phyloP scores from a whole-genome alignment of 495 filamentous ascomycete species.

The Penicillium coprophilum region DNA sequence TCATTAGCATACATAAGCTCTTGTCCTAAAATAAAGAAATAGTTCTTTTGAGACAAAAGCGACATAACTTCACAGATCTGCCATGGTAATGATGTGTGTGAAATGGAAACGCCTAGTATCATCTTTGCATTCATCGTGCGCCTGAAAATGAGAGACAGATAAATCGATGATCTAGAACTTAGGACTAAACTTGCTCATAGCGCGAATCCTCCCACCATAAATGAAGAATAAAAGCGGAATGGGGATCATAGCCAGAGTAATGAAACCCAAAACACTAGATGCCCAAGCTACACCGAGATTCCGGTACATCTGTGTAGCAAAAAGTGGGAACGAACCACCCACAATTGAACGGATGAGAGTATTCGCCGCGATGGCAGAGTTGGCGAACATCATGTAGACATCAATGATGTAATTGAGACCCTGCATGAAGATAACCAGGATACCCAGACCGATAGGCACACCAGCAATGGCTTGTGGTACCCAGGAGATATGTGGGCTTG shows the following conservation, averaged over 20 bases:
- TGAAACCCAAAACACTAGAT: slow-evolving; percentile 63
- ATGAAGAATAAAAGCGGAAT: slow-evolving; percentile 69
- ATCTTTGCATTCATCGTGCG: not conserved
- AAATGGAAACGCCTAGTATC: not conserved
- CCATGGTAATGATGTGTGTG: not conserved
- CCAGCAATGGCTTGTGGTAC: slow-evolving; percentile 51
- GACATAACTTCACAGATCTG: not conserved
- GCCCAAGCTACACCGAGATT: slow-evolving; percentile 65
- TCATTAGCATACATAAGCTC: not conserved
- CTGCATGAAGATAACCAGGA: slow-evolving; percentile 58
- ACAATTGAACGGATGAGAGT: slow-evolving; percentile 63
- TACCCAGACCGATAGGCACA: slow-evolving; percentile 52
- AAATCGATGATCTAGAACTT: slow-evolving; percentile 31
- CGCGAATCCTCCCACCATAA: slow-evolving; percentile 64
- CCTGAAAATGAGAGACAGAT: not conserved
- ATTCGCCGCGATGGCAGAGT: slow-evolving; percentile 66
- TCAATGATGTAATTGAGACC: slow-evolving; percentile 66
- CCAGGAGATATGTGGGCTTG: slow-evolving; percentile 43
- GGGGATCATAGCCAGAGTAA: slow-evolving; percentile 63
- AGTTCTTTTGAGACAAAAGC: not conserved
- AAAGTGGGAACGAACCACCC: slow-evolving; percentile 66
- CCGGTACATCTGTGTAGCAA: slow-evolving; percentile 61
- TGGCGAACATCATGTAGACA: slow-evolving; percentile 58
- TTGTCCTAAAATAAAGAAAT: not conserved
- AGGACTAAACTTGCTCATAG: slow-evolving; percentile 48